phyloP scores from a whole-genome alignment of 257 asterid species.

The Lantana camara region DNA sequence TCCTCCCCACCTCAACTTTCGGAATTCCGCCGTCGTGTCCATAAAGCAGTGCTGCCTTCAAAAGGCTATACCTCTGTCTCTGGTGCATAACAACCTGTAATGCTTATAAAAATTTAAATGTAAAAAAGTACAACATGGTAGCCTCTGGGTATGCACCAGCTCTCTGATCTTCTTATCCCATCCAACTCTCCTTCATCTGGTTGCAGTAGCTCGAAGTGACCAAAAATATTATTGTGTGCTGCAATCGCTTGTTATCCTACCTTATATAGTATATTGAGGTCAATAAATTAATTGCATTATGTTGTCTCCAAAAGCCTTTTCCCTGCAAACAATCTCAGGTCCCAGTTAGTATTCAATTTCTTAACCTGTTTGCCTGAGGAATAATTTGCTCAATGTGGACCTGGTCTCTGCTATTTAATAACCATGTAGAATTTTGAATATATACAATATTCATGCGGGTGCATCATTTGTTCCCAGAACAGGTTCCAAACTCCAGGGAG shows the following conservation, averaged over 20 bases:
- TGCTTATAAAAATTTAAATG: neutral
- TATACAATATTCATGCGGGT: slow-evolving; percentile 17
- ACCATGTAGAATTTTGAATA: slow-evolving; percentile 18
- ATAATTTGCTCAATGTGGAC: too few species aligned
- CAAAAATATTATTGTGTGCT: neutral
- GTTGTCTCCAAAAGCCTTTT: slow-evolving; percentile 8
- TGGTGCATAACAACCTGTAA: neutral
- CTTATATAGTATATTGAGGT: slow-evolving; percentile 2
- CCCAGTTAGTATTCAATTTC: slow-evolving; percentile 18
- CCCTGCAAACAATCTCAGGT: neutral
- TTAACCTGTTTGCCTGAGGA: slow-evolving; percentile 13
- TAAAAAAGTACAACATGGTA: neutral
- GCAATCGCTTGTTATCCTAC: neutral
- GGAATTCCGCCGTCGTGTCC: neutral
- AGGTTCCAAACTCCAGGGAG: slow-evolving; percentile 82
- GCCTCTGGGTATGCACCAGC: neutral
- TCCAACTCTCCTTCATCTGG: neutral
- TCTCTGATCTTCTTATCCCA: neutral
- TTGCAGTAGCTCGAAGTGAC: slow-evolving; percentile 14
- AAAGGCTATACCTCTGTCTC: neutral
- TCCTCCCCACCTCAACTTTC: neutral
- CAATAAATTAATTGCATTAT: neutral
- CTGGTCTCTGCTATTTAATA: too few species aligned
- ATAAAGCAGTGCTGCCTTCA: neutral
- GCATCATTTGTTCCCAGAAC: slow-evolving; percentile 33